Evolutionary conservation across 257 asterid genomes (phyloP), one percentile per base, ranked within the genome.

Genomic region (Lavandula angustifolia): DNA sequence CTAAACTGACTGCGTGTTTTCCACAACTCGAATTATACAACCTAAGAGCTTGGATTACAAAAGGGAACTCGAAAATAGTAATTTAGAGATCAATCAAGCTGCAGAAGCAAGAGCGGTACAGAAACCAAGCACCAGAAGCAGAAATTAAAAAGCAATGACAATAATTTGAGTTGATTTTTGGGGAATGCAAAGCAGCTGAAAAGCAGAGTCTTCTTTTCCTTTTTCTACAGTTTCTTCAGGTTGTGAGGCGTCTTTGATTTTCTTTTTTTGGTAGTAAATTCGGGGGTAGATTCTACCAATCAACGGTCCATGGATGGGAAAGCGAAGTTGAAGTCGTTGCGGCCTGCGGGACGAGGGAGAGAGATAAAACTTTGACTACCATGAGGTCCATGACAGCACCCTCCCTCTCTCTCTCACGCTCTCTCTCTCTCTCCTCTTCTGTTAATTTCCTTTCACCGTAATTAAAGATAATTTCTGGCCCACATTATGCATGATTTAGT

Each of bases 251-350:
- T 31, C 3, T 34, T 48, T 18, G 54, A 29, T 38, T 10, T 9
- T 17, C 35, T 27, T 10, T 9, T 17, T 27, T 27, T 27, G 6
- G 54, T 55, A 66, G 67, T 38, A 46, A 71, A 43, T 9, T 61
- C 40, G 53, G 54, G 69, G 40, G 27, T 53, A 17, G 61, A 62
- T 50, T 43, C 73, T 74, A 66, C 69, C 40, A 59, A 17, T 59
- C 51, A 73, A 70, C 73, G 71, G 70, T 38, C 50, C 66, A 60
- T 67, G 65, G 44, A 52, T 53, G 60, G 44, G 12, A 57, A 65
- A 40, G 53, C 29, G 12, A 66, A 52, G 60, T 71, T 62, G 73
- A 71, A 71, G 76, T 64, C 59, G 78, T 60, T 68, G 78, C 54
- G n/a, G n/a, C n/a, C n/a, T n/a, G n/a, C 7, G 60, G 32, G 73